phyloP scores from a whole-genome alignment of 2,329 filamentous ascomycete species.

The Monosporascus sp. region DNA sequence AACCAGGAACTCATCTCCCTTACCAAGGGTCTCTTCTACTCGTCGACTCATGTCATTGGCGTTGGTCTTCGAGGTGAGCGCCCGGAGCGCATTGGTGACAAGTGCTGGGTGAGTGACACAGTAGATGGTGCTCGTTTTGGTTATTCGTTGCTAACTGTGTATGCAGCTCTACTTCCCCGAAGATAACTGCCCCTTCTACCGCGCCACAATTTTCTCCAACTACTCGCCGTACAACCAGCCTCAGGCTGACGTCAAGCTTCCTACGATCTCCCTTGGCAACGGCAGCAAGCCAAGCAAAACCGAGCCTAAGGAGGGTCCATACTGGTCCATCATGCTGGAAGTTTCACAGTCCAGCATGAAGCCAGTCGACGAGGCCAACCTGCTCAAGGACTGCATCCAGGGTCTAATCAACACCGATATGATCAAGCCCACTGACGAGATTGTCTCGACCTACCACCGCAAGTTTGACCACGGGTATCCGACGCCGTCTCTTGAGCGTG shows the following conservation, averaged over 20 bases:
- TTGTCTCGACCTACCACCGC: slow-evolving; percentile 97
- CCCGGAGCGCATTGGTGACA: slow-evolving; percentile 95
- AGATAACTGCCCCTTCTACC: slow-evolving; percentile 98
- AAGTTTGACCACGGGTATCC: slow-evolving; percentile 98
- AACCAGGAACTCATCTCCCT: slow-evolving; percentile 78
- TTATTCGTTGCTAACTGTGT: slow-evolving; percentile 6
- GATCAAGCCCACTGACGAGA: slow-evolving; percentile 86
- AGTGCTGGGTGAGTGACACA: slow-evolving; percentile 77
- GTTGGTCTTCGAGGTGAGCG: slow-evolving; percentile 88
- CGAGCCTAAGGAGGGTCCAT: slow-evolving; percentile 79
- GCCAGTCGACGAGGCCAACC: slow-evolving; percentile 79
- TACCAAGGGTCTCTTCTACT: slow-evolving; percentile 93
- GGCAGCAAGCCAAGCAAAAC: slow-evolving; percentile 73
- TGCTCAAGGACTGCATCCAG: slow-evolving; percentile 88
- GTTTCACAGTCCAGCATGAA: slow-evolving; percentile 95
- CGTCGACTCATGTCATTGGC: slow-evolving; percentile 93
- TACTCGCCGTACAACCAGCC: slow-evolving; percentile 99
- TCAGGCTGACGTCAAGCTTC: slow-evolving; percentile 72
- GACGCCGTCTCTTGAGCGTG: slow-evolving; percentile 89
- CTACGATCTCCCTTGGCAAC: slow-evolving; percentile 79
- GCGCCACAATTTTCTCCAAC: slow-evolving; percentile 99
- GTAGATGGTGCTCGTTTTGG: not conserved
- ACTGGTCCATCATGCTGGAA: slow-evolving; percentile 99
- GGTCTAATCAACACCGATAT: slow-evolving; percentile 97
- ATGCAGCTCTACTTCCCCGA: slow-evolving; percentile 91